A percentile compares a stretch with the other conserved stretches of the same genome.
Evolutionary conservation across 2,329 filamentous ascomycete species (phyloP).

Genomic region (Tolypocladium cylindrosporum): DNA sequence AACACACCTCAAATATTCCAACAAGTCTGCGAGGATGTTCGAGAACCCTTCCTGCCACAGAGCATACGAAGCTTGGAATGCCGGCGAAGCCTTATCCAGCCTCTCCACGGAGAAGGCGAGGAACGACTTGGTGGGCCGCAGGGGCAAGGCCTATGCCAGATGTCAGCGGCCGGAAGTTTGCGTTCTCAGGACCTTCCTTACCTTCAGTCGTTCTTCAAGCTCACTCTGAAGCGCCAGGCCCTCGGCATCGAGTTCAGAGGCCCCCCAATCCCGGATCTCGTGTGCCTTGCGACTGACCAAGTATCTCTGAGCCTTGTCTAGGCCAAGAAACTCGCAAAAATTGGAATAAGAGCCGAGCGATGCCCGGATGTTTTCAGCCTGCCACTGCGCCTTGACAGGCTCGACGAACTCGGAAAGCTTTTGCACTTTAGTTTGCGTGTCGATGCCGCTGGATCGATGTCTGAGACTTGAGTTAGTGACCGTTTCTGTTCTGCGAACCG

Average conservation of each 20-base stretch:
- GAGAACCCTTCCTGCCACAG: conserved; percentile 84
- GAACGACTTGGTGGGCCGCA: conserved; percentile 83
- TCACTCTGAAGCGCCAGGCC: conserved; percentile 70
- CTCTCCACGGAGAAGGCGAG: conserved; percentile 89
- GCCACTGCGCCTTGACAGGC: conserved; percentile 77
- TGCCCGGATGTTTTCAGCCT: conserved; percentile 55
- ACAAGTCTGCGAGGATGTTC: conserved; percentile 70
- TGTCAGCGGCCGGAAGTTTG: conserved; percentile 4
- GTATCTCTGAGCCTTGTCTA: conserved; percentile 75
- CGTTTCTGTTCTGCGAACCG: neutral
- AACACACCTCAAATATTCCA: conserved; percentile 65
- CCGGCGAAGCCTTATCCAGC: conserved; percentile 60
- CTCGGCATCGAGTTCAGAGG: conserved; percentile 64
- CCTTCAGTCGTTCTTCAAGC: conserved; percentile 66
- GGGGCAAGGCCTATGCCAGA: conserved; percentile 50
- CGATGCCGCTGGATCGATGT: conserved; percentile 71
- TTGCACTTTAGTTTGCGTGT: conserved; percentile 57
- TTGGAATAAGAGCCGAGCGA: conserved; percentile 64
- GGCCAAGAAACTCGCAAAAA: conserved; percentile 71
- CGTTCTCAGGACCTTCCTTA: conserved; percentile 18
- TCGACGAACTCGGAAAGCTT: conserved; percentile 69
- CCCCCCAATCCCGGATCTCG: conserved; percentile 73
- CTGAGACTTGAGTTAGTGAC: conserved; percentile 26
- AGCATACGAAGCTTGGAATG: conserved; percentile 65
- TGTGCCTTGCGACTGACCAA: conserved; percentile 64